These are phyloP conservation scores for Plectranthus barbatus DNA, from an alignment of 257 asterid genomes.

Conservation along the genomic window DNA sequence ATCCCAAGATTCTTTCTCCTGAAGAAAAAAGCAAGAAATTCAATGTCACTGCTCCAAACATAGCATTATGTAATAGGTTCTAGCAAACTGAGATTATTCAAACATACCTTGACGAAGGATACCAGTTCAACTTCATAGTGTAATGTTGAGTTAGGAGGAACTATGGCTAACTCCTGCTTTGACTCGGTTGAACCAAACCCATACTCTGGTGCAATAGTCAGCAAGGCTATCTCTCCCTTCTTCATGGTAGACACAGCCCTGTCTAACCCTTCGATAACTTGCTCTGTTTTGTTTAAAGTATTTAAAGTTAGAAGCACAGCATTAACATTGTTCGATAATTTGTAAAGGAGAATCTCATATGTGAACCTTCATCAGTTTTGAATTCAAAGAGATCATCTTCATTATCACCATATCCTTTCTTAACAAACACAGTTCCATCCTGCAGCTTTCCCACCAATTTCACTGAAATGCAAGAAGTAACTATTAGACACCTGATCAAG, in stretches of 20 bases:
- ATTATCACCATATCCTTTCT: conserved; percentile 37
- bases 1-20: conserved; percentile 80
- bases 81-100: background rate
- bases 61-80: background rate
- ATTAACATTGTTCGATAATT: too few species aligned
- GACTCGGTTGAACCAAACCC: conserved; percentile 53
- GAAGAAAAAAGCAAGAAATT: background rate
- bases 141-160: conserved; percentile 62
- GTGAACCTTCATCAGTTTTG: conserved; percentile 60
- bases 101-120: conserved; percentile 45
- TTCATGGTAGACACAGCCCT: conserved; percentile 52
- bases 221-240: conserved; percentile 50
- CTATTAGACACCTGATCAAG: background rate
- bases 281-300: conserved; percentile 44
- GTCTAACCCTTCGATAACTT: conserved; percentile 62
- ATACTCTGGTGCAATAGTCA: conserved; percentile 56
- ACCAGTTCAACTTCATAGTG: conserved; percentile 55
- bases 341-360: background rate
- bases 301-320: too few species aligned
- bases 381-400: conserved; percentile 59
- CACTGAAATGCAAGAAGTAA: conserved; percentile 26
- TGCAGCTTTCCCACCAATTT: conserved; percentile 54
- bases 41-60: background rate
- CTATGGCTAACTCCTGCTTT: conserved; percentile 43
- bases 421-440: conserved; percentile 52